These are phyloP conservation scores for Vaccinium macrocarpon DNA, from an alignment of 148 eudicot genomes.

Conservation along the genomic window DNA sequence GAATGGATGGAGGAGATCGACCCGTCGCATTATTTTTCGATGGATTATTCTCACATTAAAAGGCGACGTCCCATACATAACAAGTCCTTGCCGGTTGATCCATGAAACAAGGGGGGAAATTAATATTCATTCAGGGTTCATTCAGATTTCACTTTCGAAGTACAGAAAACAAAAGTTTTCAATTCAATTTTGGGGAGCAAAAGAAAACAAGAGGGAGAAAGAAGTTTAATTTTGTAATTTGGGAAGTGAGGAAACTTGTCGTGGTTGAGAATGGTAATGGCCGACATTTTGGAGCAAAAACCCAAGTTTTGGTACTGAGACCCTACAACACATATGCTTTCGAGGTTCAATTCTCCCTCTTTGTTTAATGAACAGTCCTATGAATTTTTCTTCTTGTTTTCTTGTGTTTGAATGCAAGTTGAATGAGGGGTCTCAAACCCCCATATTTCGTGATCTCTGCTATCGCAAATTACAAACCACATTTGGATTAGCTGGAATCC, in stretches of 20 bases:
- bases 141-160: neutral
- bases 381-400: neutral
- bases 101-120: conserved; percentile 38
- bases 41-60: conserved; percentile 55
- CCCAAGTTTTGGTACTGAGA: conserved; percentile 22
- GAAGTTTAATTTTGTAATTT: neutral
- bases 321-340: neutral
- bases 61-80: conserved; percentile 63
- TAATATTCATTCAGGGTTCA: neutral
- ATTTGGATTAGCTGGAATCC: neutral
- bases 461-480: neutral
- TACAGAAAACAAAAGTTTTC: neutral
- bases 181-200: neutral
- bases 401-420: neutral
- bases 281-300: conserved; percentile 38
- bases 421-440: conserved; percentile 13
- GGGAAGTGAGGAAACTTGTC: conserved; percentile 35
- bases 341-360: neutral
- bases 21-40: conserved; percentile 32
- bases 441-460: conserved; percentile 17
- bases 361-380: neutral
- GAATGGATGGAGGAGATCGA: conserved; percentile 29
- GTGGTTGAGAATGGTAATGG: conserved; percentile 22
- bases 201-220: neutral
- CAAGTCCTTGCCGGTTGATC: conserved; percentile 42